Evolutionary conservation across 1,284 basidiomycete genomes (phyloP).

Genomic region (Rhodotorula sp.): DNA sequence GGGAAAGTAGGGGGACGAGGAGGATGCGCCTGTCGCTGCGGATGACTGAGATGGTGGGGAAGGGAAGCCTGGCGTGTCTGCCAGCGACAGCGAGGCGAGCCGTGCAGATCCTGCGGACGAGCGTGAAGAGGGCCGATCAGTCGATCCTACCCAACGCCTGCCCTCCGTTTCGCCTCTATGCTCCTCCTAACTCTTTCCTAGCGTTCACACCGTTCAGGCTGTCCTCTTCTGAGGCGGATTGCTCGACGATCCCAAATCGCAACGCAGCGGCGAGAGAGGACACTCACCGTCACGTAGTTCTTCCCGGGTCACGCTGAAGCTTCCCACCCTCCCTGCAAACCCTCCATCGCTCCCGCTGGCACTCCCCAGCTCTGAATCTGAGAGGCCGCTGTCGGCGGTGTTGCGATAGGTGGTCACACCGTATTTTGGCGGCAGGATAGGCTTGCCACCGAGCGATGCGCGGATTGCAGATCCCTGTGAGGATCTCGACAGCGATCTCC

Average conservation of each 20-base stretch:
- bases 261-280: no score
- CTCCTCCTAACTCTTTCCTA: no score
- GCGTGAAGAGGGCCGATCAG: no score
- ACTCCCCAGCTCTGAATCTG: constrained; percentile 16
- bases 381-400: not conserved
- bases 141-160: no score
- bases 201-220: no score
- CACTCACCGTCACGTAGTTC: constrained; percentile 40
- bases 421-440: constrained; percentile 12
- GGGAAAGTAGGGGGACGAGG: not conserved
- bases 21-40: not conserved
- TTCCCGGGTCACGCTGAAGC: constrained; percentile 36
- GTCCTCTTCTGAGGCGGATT: not conserved
- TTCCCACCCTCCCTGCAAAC: constrained; percentile 15
- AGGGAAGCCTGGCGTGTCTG: not conserved
- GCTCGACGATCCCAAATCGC: not conserved
- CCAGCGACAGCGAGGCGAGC: constrained; percentile 27
- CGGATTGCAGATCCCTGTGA: constrained; percentile 15
- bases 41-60: constrained; percentile 9
- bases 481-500: not conserved
- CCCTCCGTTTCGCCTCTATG: no score
- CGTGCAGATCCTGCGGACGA: constrained; percentile 22
- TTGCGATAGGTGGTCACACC: not conserved
- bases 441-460: constrained; percentile 30
- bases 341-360: constrained; percentile 15